A percentile compares a stretch with the other conserved stretches of the same genome.
phyloP scores from a whole-genome alignment of 1,284 basidiomycete genomes.

The Leccinum insigne region DNA sequence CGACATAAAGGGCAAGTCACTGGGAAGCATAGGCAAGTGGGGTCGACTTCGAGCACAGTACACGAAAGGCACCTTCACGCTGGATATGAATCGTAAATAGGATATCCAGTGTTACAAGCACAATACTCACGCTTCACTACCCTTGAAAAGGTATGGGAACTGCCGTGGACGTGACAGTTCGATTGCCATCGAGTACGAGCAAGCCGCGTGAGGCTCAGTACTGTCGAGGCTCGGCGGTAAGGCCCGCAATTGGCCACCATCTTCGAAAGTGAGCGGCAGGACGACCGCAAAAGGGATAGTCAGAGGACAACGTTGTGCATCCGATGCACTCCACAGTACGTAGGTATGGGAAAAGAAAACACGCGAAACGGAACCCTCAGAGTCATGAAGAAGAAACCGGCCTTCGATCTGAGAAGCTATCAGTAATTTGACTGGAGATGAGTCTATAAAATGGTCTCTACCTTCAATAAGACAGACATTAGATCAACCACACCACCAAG shows the following conservation, averaged over 20 bases:
- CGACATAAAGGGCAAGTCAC: conserved; percentile 25
- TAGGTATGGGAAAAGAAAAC: conserved; percentile 22
- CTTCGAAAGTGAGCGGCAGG: conserved; percentile 28
- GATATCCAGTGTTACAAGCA: not conserved
- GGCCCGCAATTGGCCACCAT: conserved; percentile 17
- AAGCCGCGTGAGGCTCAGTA: conserved; percentile 10
- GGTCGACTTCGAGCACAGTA: conserved; percentile 29
- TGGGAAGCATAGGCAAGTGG: conserved; percentile 27
- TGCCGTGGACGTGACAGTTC: conserved; percentile 23
- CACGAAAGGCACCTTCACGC: conserved; percentile 26
- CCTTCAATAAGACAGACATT: conserved; percentile 28
- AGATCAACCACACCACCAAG: conserved; percentile 15
- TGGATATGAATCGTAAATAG: conserved; percentile 6
- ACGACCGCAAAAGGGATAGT: conserved; percentile 23
- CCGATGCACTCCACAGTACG: conserved; percentile 21
- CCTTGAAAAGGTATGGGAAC: conserved; percentile 23
- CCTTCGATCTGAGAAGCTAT: conserved; percentile 30
- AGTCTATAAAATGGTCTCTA: conserved; percentile 5
- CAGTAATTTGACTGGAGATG: not conserved
- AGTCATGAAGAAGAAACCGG: conserved; percentile 17
- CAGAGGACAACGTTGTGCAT: conserved; percentile 19
- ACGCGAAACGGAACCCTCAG: conserved; percentile 13
- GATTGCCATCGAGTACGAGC: conserved; percentile 29
- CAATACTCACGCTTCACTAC: conserved; percentile 19
- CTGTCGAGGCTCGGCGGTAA: conserved; percentile 30